phyloP scores from a whole-genome alignment of 2,329 filamentous ascomycete species.

The Trichophyton schoenleinii region DNA sequence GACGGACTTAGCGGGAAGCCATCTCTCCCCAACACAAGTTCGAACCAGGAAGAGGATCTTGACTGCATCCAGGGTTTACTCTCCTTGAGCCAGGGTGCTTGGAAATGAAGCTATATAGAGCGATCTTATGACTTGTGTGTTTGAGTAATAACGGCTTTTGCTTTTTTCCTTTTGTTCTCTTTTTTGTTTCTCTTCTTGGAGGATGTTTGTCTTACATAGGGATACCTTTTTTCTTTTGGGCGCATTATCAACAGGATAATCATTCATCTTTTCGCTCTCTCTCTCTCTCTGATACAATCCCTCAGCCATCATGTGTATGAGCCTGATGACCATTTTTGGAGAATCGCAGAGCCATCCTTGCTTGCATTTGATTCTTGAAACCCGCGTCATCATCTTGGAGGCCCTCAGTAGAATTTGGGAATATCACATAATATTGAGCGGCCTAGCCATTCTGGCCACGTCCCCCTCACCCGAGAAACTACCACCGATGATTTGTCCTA shows the following conservation, averaged over 20 bases:
- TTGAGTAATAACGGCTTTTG: background rate
- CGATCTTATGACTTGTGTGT: background rate
- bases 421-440: background rate
- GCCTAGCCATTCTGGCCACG: background rate
- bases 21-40: background rate
- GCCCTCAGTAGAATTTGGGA: background rate
- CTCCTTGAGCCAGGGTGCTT: slow-evolving; percentile 83
- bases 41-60: slow-evolving; percentile 63
- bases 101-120: slow-evolving; percentile 42
- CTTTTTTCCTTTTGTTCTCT: background rate
- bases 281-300: background rate
- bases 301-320: background rate
- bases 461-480: background rate
- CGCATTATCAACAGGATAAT: background rate
- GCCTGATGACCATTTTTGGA: background rate
- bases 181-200: background rate
- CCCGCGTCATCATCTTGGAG: background rate
- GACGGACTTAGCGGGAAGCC: background rate
- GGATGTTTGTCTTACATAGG: background rate
- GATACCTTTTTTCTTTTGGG: background rate
- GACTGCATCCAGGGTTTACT: slow-evolving; percentile 83
- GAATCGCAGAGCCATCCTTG: background rate
- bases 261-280: background rate
- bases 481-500: background rate
- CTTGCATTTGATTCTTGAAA: background rate